Conservation (phyloP, 148 eudicot species). For the Camellia sinensis region DNA sequence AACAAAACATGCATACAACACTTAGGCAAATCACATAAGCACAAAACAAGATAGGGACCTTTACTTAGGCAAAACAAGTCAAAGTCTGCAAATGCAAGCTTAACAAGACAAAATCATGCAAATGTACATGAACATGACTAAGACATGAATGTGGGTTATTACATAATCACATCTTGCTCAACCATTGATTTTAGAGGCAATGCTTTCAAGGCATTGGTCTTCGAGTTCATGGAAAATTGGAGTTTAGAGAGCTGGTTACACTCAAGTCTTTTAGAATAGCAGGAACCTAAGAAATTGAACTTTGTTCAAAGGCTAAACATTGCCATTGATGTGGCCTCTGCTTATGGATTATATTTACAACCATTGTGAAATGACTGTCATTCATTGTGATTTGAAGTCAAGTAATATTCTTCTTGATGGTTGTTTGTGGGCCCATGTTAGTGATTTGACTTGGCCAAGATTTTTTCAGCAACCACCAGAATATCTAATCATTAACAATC, state of each 20-base stretch:
- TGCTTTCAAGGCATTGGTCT: slow-evolving; percentile 18
- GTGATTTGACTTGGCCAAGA: slow-evolving; percentile 13
- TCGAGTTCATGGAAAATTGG: slow-evolving; percentile 18
- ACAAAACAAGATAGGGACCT: too few species aligned
- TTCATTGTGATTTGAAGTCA: slow-evolving; percentile 16
- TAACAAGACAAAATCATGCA: too few species aligned
- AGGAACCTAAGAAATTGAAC: not conserved
- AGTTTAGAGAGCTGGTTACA: slow-evolving; percentile 18
- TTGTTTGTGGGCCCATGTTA: not conserved
- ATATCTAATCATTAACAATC: not conserved
- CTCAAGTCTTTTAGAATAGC: not conserved
- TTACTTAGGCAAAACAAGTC: too few species aligned
- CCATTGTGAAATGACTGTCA: not conserved
- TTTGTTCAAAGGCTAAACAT: slow-evolving; percentile 4
- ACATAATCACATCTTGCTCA: slow-evolving; percentile 17
- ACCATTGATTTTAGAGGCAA: not conserved
- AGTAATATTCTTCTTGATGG: slow-evolving; percentile 12
- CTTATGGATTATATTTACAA: slow-evolving; percentile 12
- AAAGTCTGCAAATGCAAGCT: too few species aligned
- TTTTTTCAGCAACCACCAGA: not conserved
- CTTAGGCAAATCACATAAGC: too few species aligned
- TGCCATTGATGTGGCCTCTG: slow-evolving; percentile 14
- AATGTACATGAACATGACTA: too few species aligned
- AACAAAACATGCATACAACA: too few species aligned
- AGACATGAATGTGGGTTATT: too few species aligned